Evolutionary conservation across 805 yeast genomes (phyloP), one percentile per base, ranked within the genome.

Genomic region (Candida qinlingensis): DNA sequence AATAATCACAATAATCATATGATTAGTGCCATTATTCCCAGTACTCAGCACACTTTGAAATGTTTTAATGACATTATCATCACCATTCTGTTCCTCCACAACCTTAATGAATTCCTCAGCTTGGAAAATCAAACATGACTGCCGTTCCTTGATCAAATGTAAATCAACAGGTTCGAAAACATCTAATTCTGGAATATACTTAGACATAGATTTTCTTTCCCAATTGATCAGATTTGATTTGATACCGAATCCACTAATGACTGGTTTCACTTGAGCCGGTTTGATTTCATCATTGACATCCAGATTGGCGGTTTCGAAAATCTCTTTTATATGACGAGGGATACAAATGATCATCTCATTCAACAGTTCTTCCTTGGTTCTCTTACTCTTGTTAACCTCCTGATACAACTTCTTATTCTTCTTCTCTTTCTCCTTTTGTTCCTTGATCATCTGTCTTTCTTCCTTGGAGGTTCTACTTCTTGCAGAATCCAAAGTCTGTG

Each of bases 141-240:
- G 67, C 9, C 64, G 65, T 56, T 84, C 90, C 6, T 69, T 66
- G 1, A 70, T 50, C 3, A 71, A 57, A 31, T 60, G 66, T 1
- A 71, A 63, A 0, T 63, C 66, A 42, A 76, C 68, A 0, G 91
- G 91, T 8, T 77, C 70, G 54, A 81, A 85, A 0, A 75, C 56
- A 50, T 81, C 86, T 29, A 69, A 67, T 2, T 59, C 59, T 8
- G 65, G 53, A 55, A 79, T 76, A 61, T 81, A 85, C 1, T 58
- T 59, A 0, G 85, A 75, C 25, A 64, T 68, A 5, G 75, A 70
- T 13, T 65, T 66, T 39, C 91, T 65, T 43, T 72, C 68, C 77
- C 86, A 83, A 42, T 65, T 62, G 2, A 83, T 71, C 25, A 37
- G 34, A 9, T 46, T 34, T 13, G 44, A 29, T 13, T 13, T 50